Percentiles rank a stretch among this genome's conserved stretches.
Conservation (phyloP, 1,284 basidiomycete genomes). For the Heterobasidion occidentale region DNA sequence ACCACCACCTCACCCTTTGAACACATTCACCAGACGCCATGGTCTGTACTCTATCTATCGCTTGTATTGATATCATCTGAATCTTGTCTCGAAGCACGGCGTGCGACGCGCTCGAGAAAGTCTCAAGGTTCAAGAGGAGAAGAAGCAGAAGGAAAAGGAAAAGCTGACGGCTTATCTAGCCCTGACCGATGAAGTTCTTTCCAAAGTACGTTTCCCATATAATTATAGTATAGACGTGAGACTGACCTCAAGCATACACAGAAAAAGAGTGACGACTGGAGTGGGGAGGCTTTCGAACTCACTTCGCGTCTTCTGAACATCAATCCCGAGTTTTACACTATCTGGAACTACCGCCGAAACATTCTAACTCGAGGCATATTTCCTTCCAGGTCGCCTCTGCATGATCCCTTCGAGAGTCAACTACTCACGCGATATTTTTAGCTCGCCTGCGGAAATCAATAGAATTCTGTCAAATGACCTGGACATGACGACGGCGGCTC, state of each 20-base stretch:
- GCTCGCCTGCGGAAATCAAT: constrained; percentile 57
- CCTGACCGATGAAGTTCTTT: constrained; percentile 59
- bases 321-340: constrained; percentile 89
- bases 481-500: constrained; percentile 69
- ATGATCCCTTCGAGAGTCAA: neutral
- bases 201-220: constrained; percentile 40
- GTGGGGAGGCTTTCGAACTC: constrained; percentile 58
- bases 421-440: constrained; percentile 20
- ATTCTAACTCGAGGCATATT: constrained; percentile 76
- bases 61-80: neutral
- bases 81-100: constrained; percentile 50
- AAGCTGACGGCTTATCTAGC: constrained; percentile 72
- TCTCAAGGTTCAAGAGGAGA: constrained; percentile 56
- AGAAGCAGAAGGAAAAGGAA: constrained; percentile 59
- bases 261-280: constrained; percentile 65
- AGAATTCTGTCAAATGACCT: constrained; percentile 65
- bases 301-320: constrained; percentile 69
- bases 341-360: constrained; percentile 86
- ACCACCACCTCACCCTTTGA: too few relatives aligned
- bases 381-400: constrained; percentile 39
- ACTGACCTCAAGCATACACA: constrained; percentile 21
- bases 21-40: too few relatives aligned
- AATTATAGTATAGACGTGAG: neutral
- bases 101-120: constrained; percentile 66
- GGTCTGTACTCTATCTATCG: neutral